These are phyloP conservation scores for Platanus orientalis DNA, from an alignment of 164 flowering plant genomes.

Conservation along the genomic window DNA sequence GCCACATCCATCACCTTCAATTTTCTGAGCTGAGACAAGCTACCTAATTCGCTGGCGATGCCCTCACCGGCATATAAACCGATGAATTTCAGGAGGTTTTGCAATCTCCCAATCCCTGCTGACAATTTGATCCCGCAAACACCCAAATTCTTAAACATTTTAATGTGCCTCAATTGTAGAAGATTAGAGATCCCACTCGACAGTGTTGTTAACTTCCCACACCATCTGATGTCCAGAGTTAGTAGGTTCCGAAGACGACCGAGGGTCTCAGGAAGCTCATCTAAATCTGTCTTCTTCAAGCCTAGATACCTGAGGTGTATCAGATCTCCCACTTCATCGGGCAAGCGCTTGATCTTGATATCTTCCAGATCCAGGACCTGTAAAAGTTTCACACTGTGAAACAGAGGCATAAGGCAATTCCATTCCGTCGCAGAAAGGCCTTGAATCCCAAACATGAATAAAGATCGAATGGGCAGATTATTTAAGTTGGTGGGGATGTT, in stretches of 20 bases:
- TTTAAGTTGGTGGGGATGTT: slow-evolving; percentile 10
- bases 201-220: slow-evolving; percentile 15
- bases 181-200: slow-evolving; percentile 16
- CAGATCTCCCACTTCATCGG: slow-evolving; percentile 25
- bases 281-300: slow-evolving; percentile 17
- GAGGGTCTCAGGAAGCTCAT: slow-evolving; percentile 19
- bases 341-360: slow-evolving; percentile 15
- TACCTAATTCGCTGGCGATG: slow-evolving; percentile 15
- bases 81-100: slow-evolving; percentile 19
- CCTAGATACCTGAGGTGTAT: slow-evolving; percentile 26
- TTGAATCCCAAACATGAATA: slow-evolving; percentile 18
- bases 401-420: slow-evolving; percentile 11
- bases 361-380: slow-evolving; percentile 27
- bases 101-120: slow-evolving; percentile 16
- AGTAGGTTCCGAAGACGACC: slow-evolving; percentile 17
- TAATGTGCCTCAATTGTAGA: slow-evolving; percentile 22
- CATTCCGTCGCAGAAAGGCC: slow-evolving; percentile 6
- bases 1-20: slow-evolving; percentile 23
- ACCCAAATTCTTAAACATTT: slow-evolving; percentile 21
- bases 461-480: slow-evolving; percentile 13
- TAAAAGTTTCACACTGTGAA: slow-evolving; percentile 15
- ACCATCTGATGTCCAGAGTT: slow-evolving; percentile 23
- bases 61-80: slow-evolving; percentile 19
- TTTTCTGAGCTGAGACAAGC: slow-evolving; percentile 12
- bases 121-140: slow-evolving; percentile 19